A percentile compares a stretch with the other conserved stretches of the same genome.
phyloP scores from a whole-genome alignment of 805 yeast species.

The Zygosaccharomyces kombuchaensis region DNA sequence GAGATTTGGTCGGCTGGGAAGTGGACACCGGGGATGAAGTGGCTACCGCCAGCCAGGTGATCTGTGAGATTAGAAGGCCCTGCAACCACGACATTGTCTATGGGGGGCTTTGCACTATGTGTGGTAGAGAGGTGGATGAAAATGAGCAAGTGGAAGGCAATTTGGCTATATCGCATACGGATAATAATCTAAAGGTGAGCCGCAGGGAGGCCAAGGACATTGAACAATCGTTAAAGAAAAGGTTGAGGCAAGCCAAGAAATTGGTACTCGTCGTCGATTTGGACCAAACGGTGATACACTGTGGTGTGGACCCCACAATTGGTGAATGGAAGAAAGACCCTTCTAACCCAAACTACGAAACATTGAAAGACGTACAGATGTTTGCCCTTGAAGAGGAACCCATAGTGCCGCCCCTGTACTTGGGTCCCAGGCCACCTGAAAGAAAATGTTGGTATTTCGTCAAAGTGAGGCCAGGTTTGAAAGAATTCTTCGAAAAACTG shows the following conservation, averaged over 20 bases:
- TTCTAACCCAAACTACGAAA: conserved; percentile 75
- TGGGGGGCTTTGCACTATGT: conserved; percentile 90
- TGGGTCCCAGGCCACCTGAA: conserved; percentile 56
- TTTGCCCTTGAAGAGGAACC: conserved; percentile 77
- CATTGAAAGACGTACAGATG: conserved; percentile 73
- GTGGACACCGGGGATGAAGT: conserved; percentile 60
- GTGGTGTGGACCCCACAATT: conserved; percentile 96
- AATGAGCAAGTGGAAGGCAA: conserved; percentile 62
- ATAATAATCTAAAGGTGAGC: conserved; percentile 77
- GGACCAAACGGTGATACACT: conserved; percentile 96
- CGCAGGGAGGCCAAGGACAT: conserved; percentile 81
- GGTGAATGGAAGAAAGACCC: conserved; percentile 94
- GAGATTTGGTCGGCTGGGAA: conserved; percentile 49
- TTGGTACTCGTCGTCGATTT: conserved; percentile 90
- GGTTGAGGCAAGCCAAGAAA: conserved; percentile 58
- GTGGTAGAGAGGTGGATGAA: conserved; percentile 76
- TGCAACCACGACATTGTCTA: conserved; percentile 91
- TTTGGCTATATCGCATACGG: conserved; percentile 80
- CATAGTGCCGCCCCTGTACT: conserved; percentile 51
- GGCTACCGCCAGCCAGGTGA: conserved; percentile 39
- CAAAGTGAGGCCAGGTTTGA: conserved; percentile 83
- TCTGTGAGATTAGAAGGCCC: conserved; percentile 66
- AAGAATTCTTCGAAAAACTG: conserved; percentile 62
- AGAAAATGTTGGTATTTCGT: conserved; percentile 84
- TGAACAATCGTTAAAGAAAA: conserved; percentile 60